Base-by-base conservation (phyloP, 2,329 filamentous ascomycete genomes). In the Grosmannia clavigera region DNA sequence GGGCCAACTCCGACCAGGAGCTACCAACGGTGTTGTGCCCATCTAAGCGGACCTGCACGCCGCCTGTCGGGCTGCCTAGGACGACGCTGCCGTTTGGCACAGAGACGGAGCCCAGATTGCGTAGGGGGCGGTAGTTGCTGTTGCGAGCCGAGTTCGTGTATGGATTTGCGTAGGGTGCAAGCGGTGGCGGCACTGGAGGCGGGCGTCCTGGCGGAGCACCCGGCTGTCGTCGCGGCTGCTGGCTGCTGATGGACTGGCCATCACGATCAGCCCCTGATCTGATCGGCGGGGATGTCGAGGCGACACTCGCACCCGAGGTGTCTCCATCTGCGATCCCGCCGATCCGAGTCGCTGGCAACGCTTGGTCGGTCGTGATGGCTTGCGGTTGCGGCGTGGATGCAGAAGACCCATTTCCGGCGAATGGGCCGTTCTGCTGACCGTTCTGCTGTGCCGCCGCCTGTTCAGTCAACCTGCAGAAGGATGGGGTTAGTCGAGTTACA, bases 31-130 rank as follows among this genome's bases (percentile, higher is more conserved):
- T 89, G 19, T 27, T 19, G 11, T 35, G 19, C 68, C 91, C 91
- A 67, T 95, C 92, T 46, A 97, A 81, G 25, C 94, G 92, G 67
- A 96, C 89, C 72, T 95, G 90, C 60, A 96, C 84, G 22, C 92
- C 92, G 58, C 92, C 92, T 3, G 86, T 83, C 67, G 89, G 86
- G 65, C 86, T 90, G 61, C 83, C 85, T 61, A 90, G 22, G 12
- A 90, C 87, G 58, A 89, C 81, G 61, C 86, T 85, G 33, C 82
- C 82, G 38, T 81, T 81, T 50, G 81, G 77, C 16, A 76, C 62
- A 65, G 76, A 69, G 64, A 76, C 63, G 65, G 76, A 69, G 65
- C 71, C 66, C 5, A 64, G 46, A 59, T 63, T 67, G 16, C 59
- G 61, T 5, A 53, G 31, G 6, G 51, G 9, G 31, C 63, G 60